Evolutionary conservation across 768 basidiomycete genomes (phyloP), one percentile per base, ranked within the genome.

Genomic region (Pleurotus tuoliensis): DNA sequence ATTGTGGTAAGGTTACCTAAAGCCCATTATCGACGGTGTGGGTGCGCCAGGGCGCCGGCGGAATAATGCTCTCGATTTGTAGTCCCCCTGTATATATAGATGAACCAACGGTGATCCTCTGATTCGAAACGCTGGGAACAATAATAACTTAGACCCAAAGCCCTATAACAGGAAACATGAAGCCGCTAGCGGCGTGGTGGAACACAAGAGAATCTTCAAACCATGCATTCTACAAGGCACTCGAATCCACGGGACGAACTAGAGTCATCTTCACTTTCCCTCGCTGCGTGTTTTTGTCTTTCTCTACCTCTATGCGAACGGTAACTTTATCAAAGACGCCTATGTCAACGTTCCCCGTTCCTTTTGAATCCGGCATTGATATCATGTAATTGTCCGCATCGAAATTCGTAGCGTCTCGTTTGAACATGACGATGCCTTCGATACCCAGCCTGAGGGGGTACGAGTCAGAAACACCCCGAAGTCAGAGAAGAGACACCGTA

Each of bases 341-440:
- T 45, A 98, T 85, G 12, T 77, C 79, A 8, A 84, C 82, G 25
- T 79, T 77, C 12, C 63, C 60, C 20, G 57, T 69, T 16, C 63
- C 62, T 0, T 58, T 51, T 2, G 64, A 61, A 6, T 71, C 68
- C 0, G 90, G 88, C 3, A 98, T 76, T 0, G 83, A 82, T 52
- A 98, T 82, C 1, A 83, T 84, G 67, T 96, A 98, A 62, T 88
- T 88, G 38, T 98, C 96, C 15, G 93, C 84, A 63, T 99, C 94
- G 65, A 94, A 98, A 52, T 86, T 81, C 55, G 84, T 90, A 20
- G 62, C 22, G 57, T 92, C 90, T 11, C 84, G 83, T 76, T 94
- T 94, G 82, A 99, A 98, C 64, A 85, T 92, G 58, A 99, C 87
- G 24, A 99, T 75, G 0, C 97, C 97, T 70, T 98, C 95, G 49